phyloP scores from a whole-genome alignment of 495 filamentous ascomycete species.

The Penicillium waksmanii region DNA sequence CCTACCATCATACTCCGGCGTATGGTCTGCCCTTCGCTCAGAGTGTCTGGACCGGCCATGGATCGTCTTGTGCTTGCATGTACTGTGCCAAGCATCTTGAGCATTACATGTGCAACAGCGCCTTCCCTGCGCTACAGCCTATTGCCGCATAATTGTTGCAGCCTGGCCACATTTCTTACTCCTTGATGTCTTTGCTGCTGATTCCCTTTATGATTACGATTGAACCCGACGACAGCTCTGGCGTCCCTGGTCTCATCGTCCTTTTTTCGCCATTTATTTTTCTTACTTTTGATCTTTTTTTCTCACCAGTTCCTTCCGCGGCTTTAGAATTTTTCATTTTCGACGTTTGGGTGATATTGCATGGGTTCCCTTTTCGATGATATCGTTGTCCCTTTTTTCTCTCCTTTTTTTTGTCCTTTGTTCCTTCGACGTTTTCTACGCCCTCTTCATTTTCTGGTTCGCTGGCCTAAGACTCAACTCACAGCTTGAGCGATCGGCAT shows the following conservation, averaged over 20 bases:
- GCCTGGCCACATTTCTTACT: conserved; percentile 13
- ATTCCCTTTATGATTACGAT: conserved; percentile 23
- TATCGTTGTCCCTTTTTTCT: conserved; percentile 37
- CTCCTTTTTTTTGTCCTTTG: conserved; percentile 14
- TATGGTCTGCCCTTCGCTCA: conserved; percentile 60
- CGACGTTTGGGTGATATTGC: conserved; percentile 33
- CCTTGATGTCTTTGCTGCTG: conserved; percentile 17
- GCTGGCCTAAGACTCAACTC: conserved; percentile 29
- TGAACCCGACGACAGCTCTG: conserved; percentile 20
- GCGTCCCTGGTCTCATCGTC: conserved; percentile 16
- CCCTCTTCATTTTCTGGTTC: conserved; percentile 30
- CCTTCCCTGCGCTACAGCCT: conserved; percentile 64
- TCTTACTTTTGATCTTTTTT: background rate
- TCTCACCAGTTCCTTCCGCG: conserved; percentile 14
- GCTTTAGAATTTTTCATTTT: conserved; percentile 32
- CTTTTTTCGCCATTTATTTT: conserved; percentile 18
- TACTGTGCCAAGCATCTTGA: conserved; percentile 67
- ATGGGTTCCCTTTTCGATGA: conserved; percentile 42
- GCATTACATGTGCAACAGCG: conserved; percentile 64
- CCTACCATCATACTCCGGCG: conserved; percentile 54
- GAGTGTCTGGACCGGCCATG: conserved; percentile 61
- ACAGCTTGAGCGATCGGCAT: conserved; percentile 25
- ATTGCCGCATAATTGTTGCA: conserved; percentile 49
- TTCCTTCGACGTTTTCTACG: conserved; percentile 34
- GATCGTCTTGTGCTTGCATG: conserved; percentile 68